Evolutionary conservation across 805 yeast species (phyloP).

Genomic region (Saturnispora hagleri): DNA sequence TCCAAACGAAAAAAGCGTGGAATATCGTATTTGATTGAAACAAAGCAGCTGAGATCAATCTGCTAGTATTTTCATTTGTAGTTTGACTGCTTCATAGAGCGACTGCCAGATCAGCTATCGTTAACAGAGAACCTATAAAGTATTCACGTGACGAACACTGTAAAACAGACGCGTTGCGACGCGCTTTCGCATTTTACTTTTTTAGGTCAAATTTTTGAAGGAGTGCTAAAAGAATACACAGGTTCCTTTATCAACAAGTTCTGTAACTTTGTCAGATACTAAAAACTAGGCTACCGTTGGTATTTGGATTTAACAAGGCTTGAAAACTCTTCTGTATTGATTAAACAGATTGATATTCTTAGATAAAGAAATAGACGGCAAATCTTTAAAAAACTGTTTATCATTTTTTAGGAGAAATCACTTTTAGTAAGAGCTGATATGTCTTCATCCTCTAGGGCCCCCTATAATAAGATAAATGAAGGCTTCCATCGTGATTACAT

Average conservation of each 20-base stretch:
- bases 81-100: too few species aligned
- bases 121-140: not conserved
- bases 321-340: not conserved
- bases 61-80: too few species aligned
- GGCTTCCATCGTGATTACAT: conserved; percentile 9
- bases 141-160: not conserved
- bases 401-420: not conserved
- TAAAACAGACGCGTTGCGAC: not conserved
- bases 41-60: too few species aligned
- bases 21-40: too few species aligned
- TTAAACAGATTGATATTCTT: not conserved
- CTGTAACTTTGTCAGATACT: not conserved
- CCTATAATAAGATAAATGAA: conserved; percentile 8
- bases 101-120: not conserved
- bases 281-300: not conserved
- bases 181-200: not conserved
- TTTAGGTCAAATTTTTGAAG: not conserved
- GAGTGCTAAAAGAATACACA: not conserved
- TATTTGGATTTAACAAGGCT: not conserved
- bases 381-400: not conserved
- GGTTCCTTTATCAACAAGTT: not conserved
- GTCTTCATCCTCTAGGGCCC: not conserved
- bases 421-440: not conserved
- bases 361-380: not conserved
- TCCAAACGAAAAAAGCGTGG: too few species aligned